Percentiles rank a stretch among this genome's conserved stretches.
phyloP scores from a whole-genome alignment of 2,329 filamentous ascomycete genomes.

The Emmonsiellopsis sp. region DNA sequence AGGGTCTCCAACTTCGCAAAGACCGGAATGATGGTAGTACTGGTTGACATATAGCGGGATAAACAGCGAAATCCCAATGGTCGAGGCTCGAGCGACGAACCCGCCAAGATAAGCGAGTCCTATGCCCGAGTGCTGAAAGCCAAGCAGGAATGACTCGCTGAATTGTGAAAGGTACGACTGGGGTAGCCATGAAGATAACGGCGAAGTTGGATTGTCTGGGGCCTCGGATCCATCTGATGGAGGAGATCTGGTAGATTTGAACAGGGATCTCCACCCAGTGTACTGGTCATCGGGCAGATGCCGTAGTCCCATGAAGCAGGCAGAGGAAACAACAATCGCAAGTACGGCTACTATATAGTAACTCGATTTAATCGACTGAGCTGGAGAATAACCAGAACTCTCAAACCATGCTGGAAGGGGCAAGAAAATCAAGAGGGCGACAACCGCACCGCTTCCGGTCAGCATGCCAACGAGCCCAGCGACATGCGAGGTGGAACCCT shows the following conservation, averaged over 20 bases:
- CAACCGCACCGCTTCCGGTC: conserved; percentile 81
- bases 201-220: neutral
- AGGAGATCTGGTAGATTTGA: conserved; percentile 9
- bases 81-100: conserved; percentile 89
- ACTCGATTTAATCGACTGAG: conserved; percentile 66
- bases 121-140: conserved; percentile 67
- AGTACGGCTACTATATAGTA: conserved; percentile 79
- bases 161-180: conserved; percentile 45
- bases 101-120: conserved; percentile 84
- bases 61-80: conserved; percentile 90
- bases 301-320: conserved; percentile 70
- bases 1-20: conserved; percentile 51
- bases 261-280: conserved; percentile 59
- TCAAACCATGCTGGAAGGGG: conserved; percentile 78
- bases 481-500: conserved; percentile 47
- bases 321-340: conserved; percentile 61
- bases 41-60: conserved; percentile 88
- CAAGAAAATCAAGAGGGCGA: conserved; percentile 74
- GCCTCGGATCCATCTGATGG: neutral
- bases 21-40: conserved; percentile 73
- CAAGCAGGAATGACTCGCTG: conserved; percentile 57
- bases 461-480: conserved; percentile 88
- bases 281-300: conserved; percentile 61
- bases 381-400: conserved; percentile 61
- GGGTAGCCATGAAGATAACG: neutral